These are phyloP conservation scores for Smithsoniella earleae DNA, from an alignment of 163 green algal genomes.

Conservation along the genomic window DNA sequence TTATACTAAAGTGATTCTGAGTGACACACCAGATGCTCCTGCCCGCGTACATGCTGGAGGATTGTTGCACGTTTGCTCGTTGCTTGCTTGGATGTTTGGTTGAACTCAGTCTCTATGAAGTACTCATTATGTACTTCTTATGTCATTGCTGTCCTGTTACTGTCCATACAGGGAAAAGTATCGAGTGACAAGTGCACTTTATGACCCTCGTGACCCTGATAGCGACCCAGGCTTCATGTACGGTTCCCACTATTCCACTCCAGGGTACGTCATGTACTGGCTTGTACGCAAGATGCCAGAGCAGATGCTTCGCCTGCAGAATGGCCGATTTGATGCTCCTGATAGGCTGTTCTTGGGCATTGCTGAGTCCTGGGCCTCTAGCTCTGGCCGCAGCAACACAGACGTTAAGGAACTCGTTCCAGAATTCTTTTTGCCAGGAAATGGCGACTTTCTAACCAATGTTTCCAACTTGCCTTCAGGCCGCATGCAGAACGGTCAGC, in stretches of 20 bases:
- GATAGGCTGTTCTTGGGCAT: constrained; percentile 86
- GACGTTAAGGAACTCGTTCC: constrained; percentile 98
- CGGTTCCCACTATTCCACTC: constrained; percentile 83
- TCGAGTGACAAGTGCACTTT: neutral
- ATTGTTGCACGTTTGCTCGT: too few species aligned
- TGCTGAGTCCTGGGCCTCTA: constrained; percentile 62
- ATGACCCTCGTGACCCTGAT: neutral
- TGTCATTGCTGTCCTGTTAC: too few species aligned
- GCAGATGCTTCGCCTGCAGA: constrained; percentile 80
- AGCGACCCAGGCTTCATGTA: constrained; percentile 85
- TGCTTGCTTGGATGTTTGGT: too few species aligned
- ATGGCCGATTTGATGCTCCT: constrained; percentile 84
- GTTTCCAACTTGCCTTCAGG: too few species aligned
- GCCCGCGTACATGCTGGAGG: too few species aligned
- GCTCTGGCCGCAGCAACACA: constrained; percentile 42
- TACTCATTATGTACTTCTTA: too few species aligned
- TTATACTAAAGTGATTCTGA: too few species aligned
- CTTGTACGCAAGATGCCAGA: constrained; percentile 73
- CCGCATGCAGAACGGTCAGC: too few species aligned
- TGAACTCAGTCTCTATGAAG: too few species aligned
- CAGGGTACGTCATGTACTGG: constrained; percentile 89
- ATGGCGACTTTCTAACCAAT: constrained; percentile 69
- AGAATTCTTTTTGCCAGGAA: constrained; percentile 79
- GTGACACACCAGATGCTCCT: too few species aligned
- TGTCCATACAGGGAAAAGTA: constrained; percentile 34